A percentile compares a stretch with the other conserved stretches of the same genome.
These are phyloP conservation scores for Ascochyta rabiei DNA, from an alignment of 2,329 filamentous ascomycete species.

Conservation along the genomic window DNA sequence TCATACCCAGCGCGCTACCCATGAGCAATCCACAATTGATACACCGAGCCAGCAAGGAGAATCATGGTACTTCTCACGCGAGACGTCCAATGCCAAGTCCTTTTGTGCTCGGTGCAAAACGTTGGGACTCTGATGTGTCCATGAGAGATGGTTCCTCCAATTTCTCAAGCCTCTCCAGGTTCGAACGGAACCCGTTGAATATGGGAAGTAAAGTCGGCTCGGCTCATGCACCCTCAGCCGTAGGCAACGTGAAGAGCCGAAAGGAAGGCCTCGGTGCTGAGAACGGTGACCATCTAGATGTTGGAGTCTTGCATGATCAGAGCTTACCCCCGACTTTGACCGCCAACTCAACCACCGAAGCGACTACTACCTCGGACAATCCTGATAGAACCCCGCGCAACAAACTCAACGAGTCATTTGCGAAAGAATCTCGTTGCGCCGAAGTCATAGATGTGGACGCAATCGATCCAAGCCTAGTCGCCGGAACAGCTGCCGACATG, in stretches of 20 bases:
- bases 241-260: conserved; percentile 28
- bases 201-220: conserved; percentile 24
- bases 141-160: conserved; percentile 31
- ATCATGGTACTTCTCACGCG: conserved; percentile 15
- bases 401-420: neutral
- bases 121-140: conserved; percentile 27
- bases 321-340: conserved; percentile 13
- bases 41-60: conserved; percentile 23
- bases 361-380: neutral
- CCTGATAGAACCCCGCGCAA: neutral
- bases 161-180: conserved; percentile 20
- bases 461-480: conserved; percentile 18
- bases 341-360: neutral
- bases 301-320: conserved; percentile 24
- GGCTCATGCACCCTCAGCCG: conserved; percentile 19
- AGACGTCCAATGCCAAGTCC: conserved; percentile 31
- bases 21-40: conserved; percentile 6
- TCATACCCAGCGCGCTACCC: neutral
- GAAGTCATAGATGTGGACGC: conserved; percentile 34
- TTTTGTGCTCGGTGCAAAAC: conserved; percentile 18
- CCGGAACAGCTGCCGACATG: conserved; percentile 1
- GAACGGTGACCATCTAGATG: conserved; percentile 1
- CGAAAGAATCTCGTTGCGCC: conserved; percentile 1
- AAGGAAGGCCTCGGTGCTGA: conserved; percentile 32
- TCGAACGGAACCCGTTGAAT: conserved; percentile 7